Evolutionary conservation across 2,329 filamentous ascomycete species (phyloP), one percentile per base, ranked within the genome.

Genomic region (Pseudocercospora pini-densiflorae): DNA sequence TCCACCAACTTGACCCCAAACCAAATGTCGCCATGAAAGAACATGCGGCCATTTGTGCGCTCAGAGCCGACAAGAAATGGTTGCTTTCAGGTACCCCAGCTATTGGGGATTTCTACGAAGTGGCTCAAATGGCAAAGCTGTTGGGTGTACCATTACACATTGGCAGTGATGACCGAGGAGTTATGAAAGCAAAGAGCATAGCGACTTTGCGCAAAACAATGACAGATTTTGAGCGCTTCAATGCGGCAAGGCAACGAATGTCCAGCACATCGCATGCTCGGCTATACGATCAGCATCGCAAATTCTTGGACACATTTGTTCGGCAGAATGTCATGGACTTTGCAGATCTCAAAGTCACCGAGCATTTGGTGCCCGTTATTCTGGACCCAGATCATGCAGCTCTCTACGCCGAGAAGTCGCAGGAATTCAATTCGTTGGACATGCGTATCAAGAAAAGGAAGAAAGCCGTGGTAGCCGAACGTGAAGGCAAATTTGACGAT

Each of bases 11-110:
- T 5, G 79, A 81, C 53, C 73, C 78, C 1, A 33, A 4, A 12
- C 31, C 29, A 4, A 31, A 31, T 8, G 7, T 31, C 7, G 29
- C 29, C 7, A 31, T 7, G 16, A 75, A 82, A 59, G 77, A 80
- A 59, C 77, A 81, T 66, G 74, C 80, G 0, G 78, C 80, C 0
- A 76, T 88, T 5, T 23, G 47, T 9, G 78, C 77, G 0, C 71
- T 89, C 1, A 73, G 81, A 27, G 82, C 85, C 10, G 78, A 81
- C 49, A 86, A 84, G 47, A 83, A 83, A 62, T 90, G 88, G 88
- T 80, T 88, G 6, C 77, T 91, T 1, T 90, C 88, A 0, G 89
- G 86, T 2, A 91, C 89, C 0, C 88, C 89, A 1, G 80, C 82
- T 0, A 72, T 90, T 2, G 80, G 81, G 5, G 84, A 86, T 62